Evolutionary conservation across 2,329 filamentous ascomycete genomes (phyloP), one percentile per base, ranked within the genome.

Genomic region (Talaromyces funiculosus): DNA sequence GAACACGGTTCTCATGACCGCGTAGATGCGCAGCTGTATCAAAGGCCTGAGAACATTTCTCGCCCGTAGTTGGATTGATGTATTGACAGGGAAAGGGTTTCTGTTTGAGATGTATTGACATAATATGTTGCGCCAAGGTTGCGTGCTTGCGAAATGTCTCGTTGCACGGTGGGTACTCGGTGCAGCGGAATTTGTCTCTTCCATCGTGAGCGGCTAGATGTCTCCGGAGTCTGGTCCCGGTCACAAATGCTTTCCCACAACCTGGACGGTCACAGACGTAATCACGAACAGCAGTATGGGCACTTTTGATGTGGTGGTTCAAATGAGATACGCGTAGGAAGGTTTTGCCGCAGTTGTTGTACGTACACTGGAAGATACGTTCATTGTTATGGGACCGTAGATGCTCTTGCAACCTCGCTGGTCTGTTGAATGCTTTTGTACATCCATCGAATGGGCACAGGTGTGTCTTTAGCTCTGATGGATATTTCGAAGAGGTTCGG

Each of bases 271-370:
- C 78, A 76, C 92, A 97, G 26, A 82, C 73, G 72, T 91, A 88
- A 51, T 86, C 83, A 61, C 88, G 83, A 65, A 90, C 82, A 59
- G 85, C 80, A 20, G 84, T 88, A 72, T 97, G 93, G 10, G 88
- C 87, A 59, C 89, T 89, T 71, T 92, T 92, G 69, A 95, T 77
- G 72, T 97, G 93, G 65, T 92, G 88, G 62, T 88, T 87, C 18
- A 97, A 81, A 75, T 97, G 92, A 67, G 93, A 93, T 65, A 90
- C 85, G 63, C 94, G 90, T 14, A 91, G 84, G 72, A 96, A 97
- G 43, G 87, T 84, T 78, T 96, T 97, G 68, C 85, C 84, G 71
- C 93, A 97, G 43, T 77, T 86, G 5, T 81, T 77, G 63, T 88
- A 82, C 2, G 81, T 78, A 70, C 93, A 97, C 40, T 81, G 80